Base-by-base conservation (phyloP, 75 land plant genomes). In the Gnetum montanum region DNA sequence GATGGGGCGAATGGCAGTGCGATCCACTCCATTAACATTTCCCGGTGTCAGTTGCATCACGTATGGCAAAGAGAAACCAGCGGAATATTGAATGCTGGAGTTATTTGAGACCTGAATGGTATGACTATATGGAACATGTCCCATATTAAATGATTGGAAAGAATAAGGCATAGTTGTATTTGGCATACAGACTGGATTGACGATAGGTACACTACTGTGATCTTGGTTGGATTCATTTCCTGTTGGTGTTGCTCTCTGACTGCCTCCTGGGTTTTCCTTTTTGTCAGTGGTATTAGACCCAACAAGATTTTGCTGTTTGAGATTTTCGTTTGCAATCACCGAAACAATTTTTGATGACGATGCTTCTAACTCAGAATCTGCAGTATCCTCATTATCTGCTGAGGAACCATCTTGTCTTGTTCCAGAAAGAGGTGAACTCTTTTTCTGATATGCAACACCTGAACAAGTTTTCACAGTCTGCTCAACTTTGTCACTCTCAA, bases 371-470 rank as follows among this genome's bases (percentile, higher is more conserved):
- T 75, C 82, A 56, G 86, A 83, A 31, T 83, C 86, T 43, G 75
- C 86, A 15, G 75, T 81, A 65, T 68, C 86, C 55, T 78, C 86
- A 68, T 82, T 82, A 44, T 83, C 82, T 18, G 75, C 67, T 43
- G 65, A 57, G 0, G 73, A 75, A 25, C 67, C 82, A 27, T 83
- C 86, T 27, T 74, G 73, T 3, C 64, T 68, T 18, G 66, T 67
- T 45, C 65, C 27, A 31, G 86, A 74, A 59, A 78, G 54, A 38
- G 62, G 72, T 46, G 78, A 60, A 4, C 43, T 58, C 50, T 60
- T 82, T 49, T 46, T 8, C 2, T 52, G 55, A 52, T 36, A 43
- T 8, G 37, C 12, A 41, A 33, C 49, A 1, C 10, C 38, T 31
- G 51, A 23, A 23, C 63, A 56, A 8, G 35, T 41, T 60, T 65